These are phyloP conservation scores for Oryza nivara DNA, from an alignment of 176 grass and related monocot genomes.

Conservation along the genomic window DNA sequence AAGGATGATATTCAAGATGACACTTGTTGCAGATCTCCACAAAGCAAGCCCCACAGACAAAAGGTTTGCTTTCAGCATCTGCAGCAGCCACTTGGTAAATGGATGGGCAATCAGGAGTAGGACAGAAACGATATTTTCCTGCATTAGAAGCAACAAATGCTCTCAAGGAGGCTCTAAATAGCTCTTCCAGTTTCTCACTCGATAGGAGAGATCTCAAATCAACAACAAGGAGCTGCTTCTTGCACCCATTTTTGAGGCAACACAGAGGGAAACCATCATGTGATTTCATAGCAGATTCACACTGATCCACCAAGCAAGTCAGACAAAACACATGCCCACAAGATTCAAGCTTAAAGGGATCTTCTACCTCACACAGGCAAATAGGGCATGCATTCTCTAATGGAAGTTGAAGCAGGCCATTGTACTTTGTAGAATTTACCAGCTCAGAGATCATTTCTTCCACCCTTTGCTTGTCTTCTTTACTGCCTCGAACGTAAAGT, in stretches of 20 bases:
- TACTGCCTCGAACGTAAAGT: slow-evolving; percentile 74
- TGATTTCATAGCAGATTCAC: slow-evolving; percentile 68
- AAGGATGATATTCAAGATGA: slow-evolving; percentile 79
- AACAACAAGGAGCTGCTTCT: slow-evolving; percentile 55
- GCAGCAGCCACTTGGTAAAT: slow-evolving; percentile 58
- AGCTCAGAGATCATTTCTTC: slow-evolving; percentile 65
- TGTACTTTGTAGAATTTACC: slow-evolving; percentile 38
- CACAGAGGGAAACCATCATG: slow-evolving; percentile 78
- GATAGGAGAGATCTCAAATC: slow-evolving; percentile 71
- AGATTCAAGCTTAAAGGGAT: slow-evolving; percentile 86
- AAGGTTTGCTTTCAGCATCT: slow-evolving; percentile 50
- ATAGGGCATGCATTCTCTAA: slow-evolving; percentile 68
- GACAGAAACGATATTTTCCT: slow-evolving; percentile 76
- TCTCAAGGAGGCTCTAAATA: slow-evolving; percentile 76
- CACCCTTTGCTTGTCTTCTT: slow-evolving; percentile 65
- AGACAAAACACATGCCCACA: slow-evolving; percentile 80
- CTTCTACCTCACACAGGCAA: slow-evolving; percentile 84
- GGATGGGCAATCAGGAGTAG: slow-evolving; percentile 71
- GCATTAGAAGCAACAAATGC: slow-evolving; percentile 67
- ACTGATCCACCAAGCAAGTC: slow-evolving; percentile 80
- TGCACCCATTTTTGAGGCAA: slow-evolving; percentile 72
- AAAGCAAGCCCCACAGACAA: slow-evolving; percentile 74
- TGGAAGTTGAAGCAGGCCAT: slow-evolving; percentile 35
- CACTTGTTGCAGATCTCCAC: slow-evolving; percentile 90
- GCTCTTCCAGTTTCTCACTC: slow-evolving; percentile 65